Evolutionary conservation across 768 basidiomycete genomes (phyloP).

Genomic region (Mrakia hoshinonis): DNA sequence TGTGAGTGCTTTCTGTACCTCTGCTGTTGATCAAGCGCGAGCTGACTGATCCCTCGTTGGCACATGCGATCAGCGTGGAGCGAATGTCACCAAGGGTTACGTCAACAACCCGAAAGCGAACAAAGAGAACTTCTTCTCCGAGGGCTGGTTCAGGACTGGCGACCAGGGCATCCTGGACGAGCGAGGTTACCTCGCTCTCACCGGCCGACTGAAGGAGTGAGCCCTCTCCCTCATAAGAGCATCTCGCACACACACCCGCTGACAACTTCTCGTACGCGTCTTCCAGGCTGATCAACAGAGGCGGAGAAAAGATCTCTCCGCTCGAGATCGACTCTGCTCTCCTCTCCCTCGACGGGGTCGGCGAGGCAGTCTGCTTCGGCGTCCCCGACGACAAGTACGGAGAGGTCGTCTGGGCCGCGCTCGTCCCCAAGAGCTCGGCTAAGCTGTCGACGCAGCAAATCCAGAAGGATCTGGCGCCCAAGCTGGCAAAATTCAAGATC

Average conservation of each 20-base stretch:
- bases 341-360: slow-evolving; percentile 40
- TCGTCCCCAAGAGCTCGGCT: background rate
- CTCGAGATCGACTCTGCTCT: slow-evolving; percentile 57
- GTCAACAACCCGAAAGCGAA: slow-evolving; percentile 41
- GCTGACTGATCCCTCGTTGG: background rate
- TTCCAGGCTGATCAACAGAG: slow-evolving; percentile 40
- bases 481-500: slow-evolving; percentile 31
- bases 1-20: background rate
- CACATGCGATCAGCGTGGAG: slow-evolving; percentile 41
- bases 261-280: background rate
- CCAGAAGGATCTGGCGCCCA: slow-evolving; percentile 14
- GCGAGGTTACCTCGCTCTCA: slow-evolving; percentile 49
- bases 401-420: slow-evolving; percentile 33
- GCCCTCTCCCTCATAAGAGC: slow-evolving; percentile 30
- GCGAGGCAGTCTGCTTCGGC: slow-evolving; percentile 47
- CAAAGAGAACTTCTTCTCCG: slow-evolving; percentile 44
- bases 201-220: slow-evolving; percentile 55
- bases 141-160: slow-evolving; percentile 33
- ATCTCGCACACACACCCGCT: background rate
- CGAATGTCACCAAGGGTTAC: slow-evolving; percentile 46
- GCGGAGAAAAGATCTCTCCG: slow-evolving; percentile 56
- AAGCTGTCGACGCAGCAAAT: background rate
- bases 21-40: background rate
- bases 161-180: slow-evolving; percentile 35
- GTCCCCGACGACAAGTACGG: slow-evolving; percentile 34